Conservation (phyloP, 2,329 filamentous ascomycete genomes). For the Cladophialophora psammophila region DNA sequence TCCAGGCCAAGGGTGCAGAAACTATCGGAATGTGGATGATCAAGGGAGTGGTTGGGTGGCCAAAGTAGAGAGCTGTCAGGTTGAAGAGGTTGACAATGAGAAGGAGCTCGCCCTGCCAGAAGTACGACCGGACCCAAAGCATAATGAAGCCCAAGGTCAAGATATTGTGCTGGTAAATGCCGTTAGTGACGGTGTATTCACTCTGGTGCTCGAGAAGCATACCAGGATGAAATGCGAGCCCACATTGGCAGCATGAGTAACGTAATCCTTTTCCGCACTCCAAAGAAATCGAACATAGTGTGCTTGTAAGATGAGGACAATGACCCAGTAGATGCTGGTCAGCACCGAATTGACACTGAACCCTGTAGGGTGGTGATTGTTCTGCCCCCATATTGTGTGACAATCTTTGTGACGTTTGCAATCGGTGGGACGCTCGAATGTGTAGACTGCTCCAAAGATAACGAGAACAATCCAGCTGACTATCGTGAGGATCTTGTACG, state of each 20-base stretch:
- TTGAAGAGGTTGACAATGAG: conserved; percentile 84
- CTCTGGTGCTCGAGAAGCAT: conserved; percentile 10
- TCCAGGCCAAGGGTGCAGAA: conserved; percentile 83
- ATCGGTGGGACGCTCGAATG: conserved; percentile 69
- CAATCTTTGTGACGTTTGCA: conserved; percentile 61
- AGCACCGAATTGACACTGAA: conserved; percentile 75
- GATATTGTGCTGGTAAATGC: conserved; percentile 68
- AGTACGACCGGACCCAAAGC: conserved; percentile 79
- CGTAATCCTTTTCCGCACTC: conserved; percentile 67
- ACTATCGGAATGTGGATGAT: conserved; percentile 79
- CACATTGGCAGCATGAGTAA: conserved; percentile 76
- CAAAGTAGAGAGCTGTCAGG: conserved; percentile 79
- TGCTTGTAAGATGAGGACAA: conserved; percentile 67
- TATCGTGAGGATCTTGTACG: conserved; percentile 78
- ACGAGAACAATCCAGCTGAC: conserved; percentile 78
- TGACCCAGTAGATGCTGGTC: conserved; percentile 72
- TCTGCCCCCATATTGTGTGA: conserved; percentile 77
- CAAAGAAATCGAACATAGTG: conserved; percentile 81
- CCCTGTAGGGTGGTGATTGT: conserved; percentile 69
- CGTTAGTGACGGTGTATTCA: conserved; percentile 6
- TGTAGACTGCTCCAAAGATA: conserved; percentile 77
- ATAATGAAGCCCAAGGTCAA: conserved; percentile 82
- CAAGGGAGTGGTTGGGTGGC: conserved; percentile 73
- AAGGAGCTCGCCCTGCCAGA: conserved; percentile 77
- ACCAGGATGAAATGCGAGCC: conserved; percentile 80